phyloP scores from a whole-genome alignment of 306 rosid genomes.

The Luffa acutangula region DNA sequence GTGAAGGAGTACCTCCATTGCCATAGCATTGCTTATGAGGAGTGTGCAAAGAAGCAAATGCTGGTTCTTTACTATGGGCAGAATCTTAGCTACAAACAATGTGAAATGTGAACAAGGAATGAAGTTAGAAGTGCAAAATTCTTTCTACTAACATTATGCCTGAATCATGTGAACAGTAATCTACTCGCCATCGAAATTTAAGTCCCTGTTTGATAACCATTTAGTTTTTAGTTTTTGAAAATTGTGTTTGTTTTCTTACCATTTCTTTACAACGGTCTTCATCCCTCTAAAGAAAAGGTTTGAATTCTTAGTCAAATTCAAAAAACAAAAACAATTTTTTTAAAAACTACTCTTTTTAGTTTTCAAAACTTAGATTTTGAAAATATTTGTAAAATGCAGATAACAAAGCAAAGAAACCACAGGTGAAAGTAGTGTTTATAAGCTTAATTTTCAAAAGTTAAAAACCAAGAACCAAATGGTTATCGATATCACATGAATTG shows the following conservation, averaged over 20 bases:
- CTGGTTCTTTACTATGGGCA: slow-evolving; percentile 63
- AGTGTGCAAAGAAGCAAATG: slow-evolving; percentile 75
- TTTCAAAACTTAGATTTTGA: no score
- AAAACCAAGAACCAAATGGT: no score
- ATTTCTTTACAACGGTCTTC: background rate
- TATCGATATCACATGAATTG: background rate
- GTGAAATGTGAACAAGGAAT: background rate
- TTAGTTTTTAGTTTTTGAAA: background rate
- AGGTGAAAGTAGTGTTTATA: no score
- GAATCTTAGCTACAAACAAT: slow-evolving; percentile 51
- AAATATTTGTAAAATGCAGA: background rate
- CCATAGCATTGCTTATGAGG: slow-evolving; percentile 64
- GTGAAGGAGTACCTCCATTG: slow-evolving; percentile 49
- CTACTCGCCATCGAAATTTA: no score
- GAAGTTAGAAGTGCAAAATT: background rate
- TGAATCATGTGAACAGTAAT: background rate
- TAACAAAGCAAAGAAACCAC: no score
- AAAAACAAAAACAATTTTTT: background rate
- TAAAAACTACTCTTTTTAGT: background rate
- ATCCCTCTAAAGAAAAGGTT: background rate
- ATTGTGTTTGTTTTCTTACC: background rate
- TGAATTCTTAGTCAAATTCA: background rate
- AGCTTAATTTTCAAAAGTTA: background rate
- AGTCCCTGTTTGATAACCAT: no score
- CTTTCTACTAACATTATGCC: background rate